Conservation (phyloP, 2,329 filamentous ascomycete species). For the Neofusicoccum parvum region DNA sequence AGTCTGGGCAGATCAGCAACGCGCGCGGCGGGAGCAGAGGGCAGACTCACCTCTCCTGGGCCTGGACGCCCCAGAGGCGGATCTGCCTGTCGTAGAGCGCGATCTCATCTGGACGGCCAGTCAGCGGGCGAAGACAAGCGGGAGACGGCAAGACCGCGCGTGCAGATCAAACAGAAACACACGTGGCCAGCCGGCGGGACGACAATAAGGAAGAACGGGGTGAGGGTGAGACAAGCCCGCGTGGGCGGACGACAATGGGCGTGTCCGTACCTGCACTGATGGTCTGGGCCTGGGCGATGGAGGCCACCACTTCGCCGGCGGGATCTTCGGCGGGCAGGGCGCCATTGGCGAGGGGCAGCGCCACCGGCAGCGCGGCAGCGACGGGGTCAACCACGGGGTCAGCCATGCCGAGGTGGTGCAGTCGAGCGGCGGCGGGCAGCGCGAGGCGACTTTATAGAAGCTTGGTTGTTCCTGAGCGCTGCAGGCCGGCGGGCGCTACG, state of each 20-base stretch:
- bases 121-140: background rate
- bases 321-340: conserved; percentile 32
- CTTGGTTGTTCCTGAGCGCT: conserved; percentile 3
- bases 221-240: background rate
- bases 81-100: conserved; percentile 97
- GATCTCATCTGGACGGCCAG: conserved; percentile 73
- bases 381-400: background rate
- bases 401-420: background rate
- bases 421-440: background rate
- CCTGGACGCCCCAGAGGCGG: conserved; percentile 93
- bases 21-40: background rate
- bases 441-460: background rate
- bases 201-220: background rate
- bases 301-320: conserved; percentile 39
- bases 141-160: background rate
- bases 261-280: conserved; percentile 41
- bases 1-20: conserved; percentile 58
- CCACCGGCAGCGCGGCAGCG: background rate
- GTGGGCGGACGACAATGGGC: background rate
- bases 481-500: background rate
- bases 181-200: background rate
- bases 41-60: conserved; percentile 69
- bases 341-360: conserved; percentile 6
- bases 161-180: background rate
- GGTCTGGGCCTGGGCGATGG: conserved; percentile 42